Evolutionary conservation across 768 basidiomycete genomes (phyloP).

Genomic region (Suillus ampliporus): DNA sequence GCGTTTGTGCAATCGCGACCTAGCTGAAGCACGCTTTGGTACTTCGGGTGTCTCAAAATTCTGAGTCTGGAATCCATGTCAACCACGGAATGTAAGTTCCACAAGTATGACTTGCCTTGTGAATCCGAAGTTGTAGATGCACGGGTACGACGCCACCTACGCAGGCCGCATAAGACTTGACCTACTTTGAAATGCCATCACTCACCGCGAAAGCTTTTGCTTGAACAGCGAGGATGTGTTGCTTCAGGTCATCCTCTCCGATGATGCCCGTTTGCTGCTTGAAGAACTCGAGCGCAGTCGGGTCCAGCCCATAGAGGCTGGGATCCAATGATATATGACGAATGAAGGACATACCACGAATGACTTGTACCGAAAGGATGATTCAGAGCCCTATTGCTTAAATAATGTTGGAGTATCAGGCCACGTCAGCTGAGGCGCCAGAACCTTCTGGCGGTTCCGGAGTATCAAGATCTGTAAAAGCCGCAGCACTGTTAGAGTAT

Average conservation of each 20-base stretch:
- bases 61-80: conserved; percentile 20
- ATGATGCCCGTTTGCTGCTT: conserved; percentile 35
- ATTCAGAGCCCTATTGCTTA: not conserved
- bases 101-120: conserved; percentile 16
- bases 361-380: not conserved
- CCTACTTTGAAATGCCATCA: not conserved
- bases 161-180: not conserved
- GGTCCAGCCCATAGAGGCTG: conserved; percentile 20
- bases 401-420: not conserved
- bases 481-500: not conserved
- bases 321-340: conserved; percentile 11
- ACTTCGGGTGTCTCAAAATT: conserved; percentile 26
- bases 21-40: conserved; percentile 38
- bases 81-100: not conserved
- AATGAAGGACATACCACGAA: not conserved
- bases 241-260: conserved; percentile 35
- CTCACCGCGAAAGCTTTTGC: conserved; percentile 38
- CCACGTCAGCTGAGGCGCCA: not conserved
- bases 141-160: conserved; percentile 30
- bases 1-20: conserved; percentile 41
- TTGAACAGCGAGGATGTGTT: conserved; percentile 41
- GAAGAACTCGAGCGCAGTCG: conserved; percentile 31
- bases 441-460: conserved; percentile 4
- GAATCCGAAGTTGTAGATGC: conserved; percentile 27
- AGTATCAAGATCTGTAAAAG: not conserved